Conservation (phyloP, 1,284 basidiomycete genomes). For the Irpex sp. region DNA sequence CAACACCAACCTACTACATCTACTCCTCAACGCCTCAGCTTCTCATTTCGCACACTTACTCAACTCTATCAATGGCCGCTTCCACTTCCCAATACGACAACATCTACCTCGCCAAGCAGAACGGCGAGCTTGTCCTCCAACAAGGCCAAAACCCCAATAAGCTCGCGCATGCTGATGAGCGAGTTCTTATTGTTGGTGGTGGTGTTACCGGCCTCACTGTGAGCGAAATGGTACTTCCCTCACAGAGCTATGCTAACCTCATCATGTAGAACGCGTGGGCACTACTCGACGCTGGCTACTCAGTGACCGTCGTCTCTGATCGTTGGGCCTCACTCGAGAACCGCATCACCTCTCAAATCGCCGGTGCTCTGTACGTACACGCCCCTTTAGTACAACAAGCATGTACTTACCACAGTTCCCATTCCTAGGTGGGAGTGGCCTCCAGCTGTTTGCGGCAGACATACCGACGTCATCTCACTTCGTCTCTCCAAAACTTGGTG, state of each 20-base stretch:
- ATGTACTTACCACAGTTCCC: not conserved
- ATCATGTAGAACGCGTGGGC: conserved; percentile 24
- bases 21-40: not conserved
- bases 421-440: conserved; percentile 29
- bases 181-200: conserved; percentile 22
- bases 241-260: not conserved
- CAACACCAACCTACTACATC: not conserved
- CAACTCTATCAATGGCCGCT: not conserved
- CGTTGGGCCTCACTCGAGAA: conserved; percentile 21
- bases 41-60: not conserved
- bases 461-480: conserved; percentile 30
- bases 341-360: conserved; percentile 29
- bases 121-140: conserved; percentile 13
- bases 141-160: conserved; percentile 14
- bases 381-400: not conserved
- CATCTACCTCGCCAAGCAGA: conserved; percentile 15
- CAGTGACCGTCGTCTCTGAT: conserved; percentile 28
- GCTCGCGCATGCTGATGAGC: conserved; percentile 9
- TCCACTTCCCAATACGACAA: conserved; percentile 4
- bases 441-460: conserved; percentile 32
- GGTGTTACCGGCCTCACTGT: conserved; percentile 24
- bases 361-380: conserved; percentile 25
- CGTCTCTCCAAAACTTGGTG: conserved; percentile 28
- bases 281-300: conserved; percentile 29
- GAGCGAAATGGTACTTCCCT: not conserved